Base-by-base conservation (phyloP, 495 filamentous ascomycete species). In the Tuber borchii region DNA sequence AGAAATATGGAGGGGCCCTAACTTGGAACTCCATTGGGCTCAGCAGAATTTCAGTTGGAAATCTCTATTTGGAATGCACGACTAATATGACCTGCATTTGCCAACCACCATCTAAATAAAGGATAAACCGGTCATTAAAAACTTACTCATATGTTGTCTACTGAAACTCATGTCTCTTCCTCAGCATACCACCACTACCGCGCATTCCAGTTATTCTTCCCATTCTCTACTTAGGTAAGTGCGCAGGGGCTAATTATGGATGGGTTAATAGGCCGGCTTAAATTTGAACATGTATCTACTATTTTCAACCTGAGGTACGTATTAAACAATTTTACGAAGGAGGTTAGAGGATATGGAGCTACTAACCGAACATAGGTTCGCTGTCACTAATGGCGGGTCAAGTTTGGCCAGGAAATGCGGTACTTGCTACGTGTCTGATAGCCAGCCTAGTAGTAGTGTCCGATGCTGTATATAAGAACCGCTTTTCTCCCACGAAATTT, bases 211-310 rank as follows among this genome's bases (percentile, higher is more conserved):
- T 77, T 45, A 34, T 17, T 42, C 34, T 44, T 45, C 26, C 43
- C 26, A 5, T 44, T 37, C 10, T 48, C 16, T 70, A 40, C 31
- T 26, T 10, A 22, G 48, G n/a, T 26, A n/a, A 40, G n/a, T 40
- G 19, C 4, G 8, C n/a, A 37, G 9, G 26, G 17, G 65, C 44
- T 77, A 19, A 51, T 48, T 8, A 10, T 12, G 44, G 34, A 51
- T 56, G 43, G 40, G 31, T 0, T 56, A 20, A 46, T 71, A 77
- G 43, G 78, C 92, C 5, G 95, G 95, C n/a, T n/a, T n/a, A n/a
- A n/a, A n/a, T n/a, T n/a, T n/a, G n/a, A n/a, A n/a, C n/a, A n/a
- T n/a, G n/a, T n/a, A n/a, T n/a, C n/a, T n/a, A 37, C 34, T 37
- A 37, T 37, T 37, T 37, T 37, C 34, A 37, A 37, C 34, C 34